Evolutionary conservation across 148 eudicot species (phyloP), one percentile per base, ranked within the genome.

Genomic region (Euryodendron excelsum): DNA sequence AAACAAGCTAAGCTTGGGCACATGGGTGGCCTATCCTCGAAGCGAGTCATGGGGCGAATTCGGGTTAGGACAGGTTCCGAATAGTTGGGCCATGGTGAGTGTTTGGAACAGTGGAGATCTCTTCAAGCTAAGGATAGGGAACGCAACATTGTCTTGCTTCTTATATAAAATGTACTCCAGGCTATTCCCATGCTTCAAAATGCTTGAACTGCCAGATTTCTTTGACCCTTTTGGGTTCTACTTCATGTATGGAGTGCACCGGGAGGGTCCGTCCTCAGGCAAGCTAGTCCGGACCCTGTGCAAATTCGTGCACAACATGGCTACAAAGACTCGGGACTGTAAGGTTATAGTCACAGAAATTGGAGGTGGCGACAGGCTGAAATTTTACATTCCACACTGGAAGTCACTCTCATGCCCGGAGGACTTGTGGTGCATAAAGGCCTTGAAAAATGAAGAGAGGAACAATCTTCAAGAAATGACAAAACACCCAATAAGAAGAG

Each of bases 381-480:
- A 67, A 76, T 37, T 36, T 70, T 69, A 76, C 37, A 79, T 83
- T 34, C 85, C 85, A 39, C 80, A 80, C 36, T 83, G 80, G 85
- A 83, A 77, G 53, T 63, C 76, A 48, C 80, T 83, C 2, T 83
- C 85, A 0, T 83, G 82, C 71, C 80, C 80, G 4, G 80, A 83
- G 4, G 85, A 83, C 52, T 76, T 79, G 82, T 83, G 85, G 85
- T 83, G 82, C 77, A 83, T 79, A 62, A 83, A 83, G 55, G 72
- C 79, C 18, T 59, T 82, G 63, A 79, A 62, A 44, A 36, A 75
- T 75, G 72, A 74, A 50, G 59, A 74, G 31, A 75, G 13, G 63
- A 72, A 60, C 2, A 37, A 18, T 6, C 60, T 82, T 0, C 37
- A 45, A 73, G 84, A 82, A 73, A 65, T 78, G 81, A 66, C 79